These are phyloP conservation scores for Microsporum ferrugineum DNA, from an alignment of 2,329 filamentous ascomycete genomes.

Conservation along the genomic window DNA sequence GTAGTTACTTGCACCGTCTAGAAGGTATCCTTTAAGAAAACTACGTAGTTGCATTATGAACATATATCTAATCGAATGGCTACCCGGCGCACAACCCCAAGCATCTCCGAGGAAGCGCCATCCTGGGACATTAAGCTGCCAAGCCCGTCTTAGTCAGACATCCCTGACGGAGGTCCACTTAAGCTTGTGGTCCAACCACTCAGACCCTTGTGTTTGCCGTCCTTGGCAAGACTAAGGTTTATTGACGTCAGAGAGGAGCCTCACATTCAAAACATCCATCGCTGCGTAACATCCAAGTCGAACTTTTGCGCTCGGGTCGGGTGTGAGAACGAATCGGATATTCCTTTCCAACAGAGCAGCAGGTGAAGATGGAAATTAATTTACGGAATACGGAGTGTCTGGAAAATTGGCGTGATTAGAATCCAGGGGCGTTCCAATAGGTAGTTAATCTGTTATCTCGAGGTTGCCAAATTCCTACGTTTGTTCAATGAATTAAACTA, in stretches of 20 bases:
- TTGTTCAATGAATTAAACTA: too few relatives aligned
- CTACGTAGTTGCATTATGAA: not conserved
- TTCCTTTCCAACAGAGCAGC: not conserved
- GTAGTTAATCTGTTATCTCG: not conserved
- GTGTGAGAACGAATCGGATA: not conserved
- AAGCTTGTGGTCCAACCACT: not conserved
- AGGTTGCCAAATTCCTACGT: not conserved
- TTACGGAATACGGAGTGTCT: not conserved
- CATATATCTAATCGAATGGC: not conserved
- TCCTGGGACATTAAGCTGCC: not conserved
- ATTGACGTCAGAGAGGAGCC: not conserved
- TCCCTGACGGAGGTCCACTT: not conserved
- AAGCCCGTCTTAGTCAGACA: not conserved
- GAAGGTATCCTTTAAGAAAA: not conserved
- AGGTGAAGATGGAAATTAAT: not conserved
- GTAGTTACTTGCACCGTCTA: not conserved
- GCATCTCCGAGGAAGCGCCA: not conserved
- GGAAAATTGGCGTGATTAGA: not conserved
- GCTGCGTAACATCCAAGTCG: not conserved
- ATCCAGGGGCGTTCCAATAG: not conserved
- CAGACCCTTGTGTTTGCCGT: not conserved
- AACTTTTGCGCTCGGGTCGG: not conserved
- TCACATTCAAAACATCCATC: not conserved
- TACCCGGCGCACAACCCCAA: not conserved
- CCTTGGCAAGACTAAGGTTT: not conserved